These are phyloP conservation scores for Dioszegia hungarica DNA, from an alignment of 768 basidiomycete species.

Conservation along the genomic window DNA sequence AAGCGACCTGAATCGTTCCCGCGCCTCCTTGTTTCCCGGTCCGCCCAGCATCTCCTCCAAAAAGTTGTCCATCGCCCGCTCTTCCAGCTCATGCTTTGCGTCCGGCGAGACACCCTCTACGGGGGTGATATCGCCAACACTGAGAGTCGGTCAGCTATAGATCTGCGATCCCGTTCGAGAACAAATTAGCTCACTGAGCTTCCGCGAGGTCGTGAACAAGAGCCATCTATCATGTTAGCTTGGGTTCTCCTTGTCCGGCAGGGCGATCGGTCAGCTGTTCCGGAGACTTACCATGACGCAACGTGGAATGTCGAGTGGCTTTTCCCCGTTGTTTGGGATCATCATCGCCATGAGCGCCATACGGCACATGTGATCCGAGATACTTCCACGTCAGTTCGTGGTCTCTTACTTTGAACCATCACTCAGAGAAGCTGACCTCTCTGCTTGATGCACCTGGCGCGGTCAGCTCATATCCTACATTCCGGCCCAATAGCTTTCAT, in stretches of 20 bases:
- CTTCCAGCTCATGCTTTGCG: conserved; percentile 60
- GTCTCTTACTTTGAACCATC: no score
- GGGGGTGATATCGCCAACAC: conserved; percentile 91
- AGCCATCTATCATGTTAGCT: conserved; percentile 69
- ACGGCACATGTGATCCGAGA: conserved; percentile 87
- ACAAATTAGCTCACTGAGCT: conserved; percentile 59
- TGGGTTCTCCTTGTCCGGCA: no score
- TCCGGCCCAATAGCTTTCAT: neutral
- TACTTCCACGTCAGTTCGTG: conserved; percentile 53
- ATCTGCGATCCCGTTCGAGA: neutral
- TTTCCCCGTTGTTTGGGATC: conserved; percentile 70
- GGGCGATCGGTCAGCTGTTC: no score
- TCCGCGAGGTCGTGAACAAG: conserved; percentile 94
- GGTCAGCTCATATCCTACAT: no score
- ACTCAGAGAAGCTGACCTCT: conserved; percentile 13
- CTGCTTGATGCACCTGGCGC: conserved; percentile 9
- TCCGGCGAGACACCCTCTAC: conserved; percentile 75
- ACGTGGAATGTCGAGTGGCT: conserved; percentile 51
- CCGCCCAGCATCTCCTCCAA: conserved; percentile 72
- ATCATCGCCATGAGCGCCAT: conserved; percentile 95
- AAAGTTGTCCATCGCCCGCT: conserved; percentile 90
- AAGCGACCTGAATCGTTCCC: conserved; percentile 41
- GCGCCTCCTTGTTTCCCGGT: conserved; percentile 39
- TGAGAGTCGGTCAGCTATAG: no score
- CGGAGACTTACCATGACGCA: conserved; percentile 40